Base-by-base conservation (phyloP, 495 filamentous ascomycete species). In the Platismatia glauca region DNA sequence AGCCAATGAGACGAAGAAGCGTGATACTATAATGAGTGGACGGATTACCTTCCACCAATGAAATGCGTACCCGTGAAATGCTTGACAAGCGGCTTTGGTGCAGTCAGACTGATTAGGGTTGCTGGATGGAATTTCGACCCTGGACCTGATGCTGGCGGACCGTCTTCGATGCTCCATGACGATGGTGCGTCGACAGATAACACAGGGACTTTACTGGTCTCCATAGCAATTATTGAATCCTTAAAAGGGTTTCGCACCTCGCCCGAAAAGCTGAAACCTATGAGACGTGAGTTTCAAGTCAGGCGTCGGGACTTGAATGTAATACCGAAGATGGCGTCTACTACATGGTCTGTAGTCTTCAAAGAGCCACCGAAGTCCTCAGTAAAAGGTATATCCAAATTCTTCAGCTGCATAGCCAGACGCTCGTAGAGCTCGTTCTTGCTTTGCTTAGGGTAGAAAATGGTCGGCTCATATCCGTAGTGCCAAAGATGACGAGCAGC, bases 401-500 rank as follows among this genome's bases (percentile, higher is more conserved):
- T 86, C 56, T 84, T 78, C 15, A 96, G 82, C 76, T 98, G 94
- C 20, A 82, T 93, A 69, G 82, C 77, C 18, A 98, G 83, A 53
- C 94, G 90, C 81, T 89, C 81, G 71, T 96, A 97, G 20, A 97
- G 80, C 43, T 95, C 91, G 68, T 93, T 94, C 72, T 91, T 91
- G 71, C 83, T 82, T 60, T 87, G 84, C 72, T 96, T 97, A 15
- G 94, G 94, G 71, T 96, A 97, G 79, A 93, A 97, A 64, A 97
- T 79, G 34, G 84, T 87, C 22, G 94, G 94, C 39, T 82, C 82
- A 74, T 97, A 98, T 63, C 91, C 91, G 74, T 91, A 97, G 71
- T 97, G 90, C 69, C 81, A 85, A n/a, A 98, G 83, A 74, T 98
- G 94, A 39, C 94, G 85, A 46, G 95, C 95, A 44, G 92, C 91